Base-by-base conservation (phyloP, 2,329 filamentous ascomycete genomes). In the Calonectria henricotiae region DNA sequence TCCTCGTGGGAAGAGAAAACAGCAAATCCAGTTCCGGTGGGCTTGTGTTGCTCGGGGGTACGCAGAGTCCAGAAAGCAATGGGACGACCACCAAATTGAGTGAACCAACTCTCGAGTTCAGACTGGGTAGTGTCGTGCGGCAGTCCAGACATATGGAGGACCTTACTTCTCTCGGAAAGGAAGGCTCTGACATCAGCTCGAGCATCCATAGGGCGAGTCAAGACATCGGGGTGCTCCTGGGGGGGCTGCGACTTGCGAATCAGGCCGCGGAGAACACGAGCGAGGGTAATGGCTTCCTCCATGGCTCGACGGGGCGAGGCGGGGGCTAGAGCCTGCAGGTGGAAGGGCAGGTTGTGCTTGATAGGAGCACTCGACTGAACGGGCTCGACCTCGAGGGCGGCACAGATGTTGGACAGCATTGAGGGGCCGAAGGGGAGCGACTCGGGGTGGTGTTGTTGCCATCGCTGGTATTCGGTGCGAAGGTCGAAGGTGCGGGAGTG, bases 1-100 rank as follows among this genome's bases (percentile, higher is more conserved):
- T 99, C 96, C 88, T 99, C 96, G 81, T 99, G 96, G 55, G 96
- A 98, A 73, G 96, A 98, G 82, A 99, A 99, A 67, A 99, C 96
- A 61, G 96, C 96, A 83, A 99, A 99, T 65, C 96, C 96, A 65
- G 96, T 97, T 49, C 96, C 96, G 11, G 96, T 99, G n/a, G 96
- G 96, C 88, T 99, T 99, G 85, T 98, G 96, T 85, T 98, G 96
- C 84, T 99, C 96, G 3, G 96, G 96, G 15, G 96, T 99, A 72
- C 96, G 93, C 62, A 99, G 89, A 20, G 96, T 99, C 96, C 96
- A 99, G 85, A 99, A 99, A 23, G 96, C 96, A 85, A 99, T 99
- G 35, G 96, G 96, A 49, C 96, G 93, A 61, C 96, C 96, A 74
- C 96, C 96, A 81, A 98, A 99, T 83, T 99, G 96, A 35, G 96